Evolutionary conservation across 1,284 basidiomycete genomes (phyloP).

Genomic region (Apiotrichum gamsii): DNA sequence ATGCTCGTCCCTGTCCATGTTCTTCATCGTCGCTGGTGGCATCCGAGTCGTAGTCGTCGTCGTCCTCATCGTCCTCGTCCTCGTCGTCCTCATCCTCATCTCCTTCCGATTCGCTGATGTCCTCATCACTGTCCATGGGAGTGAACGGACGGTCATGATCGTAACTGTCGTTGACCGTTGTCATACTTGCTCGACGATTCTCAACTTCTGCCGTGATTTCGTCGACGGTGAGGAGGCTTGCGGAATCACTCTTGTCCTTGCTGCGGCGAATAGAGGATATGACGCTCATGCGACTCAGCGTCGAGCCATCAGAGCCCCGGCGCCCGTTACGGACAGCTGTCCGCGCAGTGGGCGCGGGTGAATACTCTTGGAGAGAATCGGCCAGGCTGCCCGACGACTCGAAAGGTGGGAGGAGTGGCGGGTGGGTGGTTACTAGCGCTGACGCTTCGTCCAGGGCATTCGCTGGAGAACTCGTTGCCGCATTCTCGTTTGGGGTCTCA

Average conservation of each 20-base stretch:
- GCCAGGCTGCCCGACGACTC: slow-evolving; percentile 68
- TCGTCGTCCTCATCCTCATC: slow-evolving; percentile 42
- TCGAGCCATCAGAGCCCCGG: slow-evolving; percentile 52
- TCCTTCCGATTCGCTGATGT: slow-evolving; percentile 25
- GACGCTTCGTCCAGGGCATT: too few relatives aligned
- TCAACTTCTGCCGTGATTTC: slow-evolving; percentile 97
- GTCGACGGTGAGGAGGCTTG: slow-evolving; percentile 89
- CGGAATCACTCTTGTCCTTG: slow-evolving; percentile 77
- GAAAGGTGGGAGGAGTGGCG: slow-evolving; percentile 70
- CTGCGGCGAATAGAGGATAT: slow-evolving; percentile 71
- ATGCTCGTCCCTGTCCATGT: slow-evolving; percentile 51
- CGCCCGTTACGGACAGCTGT: slow-evolving; percentile 48
- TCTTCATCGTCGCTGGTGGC: slow-evolving; percentile 44
- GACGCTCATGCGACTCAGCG: slow-evolving; percentile 60
- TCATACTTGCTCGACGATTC: slow-evolving; percentile 59
- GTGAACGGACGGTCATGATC: slow-evolving; percentile 10
- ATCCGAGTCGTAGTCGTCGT: slow-evolving; percentile 38
- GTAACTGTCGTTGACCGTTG: slow-evolving; percentile 44
- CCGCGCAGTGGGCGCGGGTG: slow-evolving; percentile 23
- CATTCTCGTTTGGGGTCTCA: slow-evolving; percentile 8
- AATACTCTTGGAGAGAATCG: slow-evolving; percentile 59
- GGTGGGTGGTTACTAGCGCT: slow-evolving; percentile 15
- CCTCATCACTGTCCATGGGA: slow-evolving; percentile 2
- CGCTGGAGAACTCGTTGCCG: not conserved
- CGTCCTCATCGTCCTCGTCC: slow-evolving; percentile 46